These are phyloP conservation scores for Balamuthia mandrillaris DNA, from an alignment of 208 protist species.

Conservation along the genomic window DNA sequence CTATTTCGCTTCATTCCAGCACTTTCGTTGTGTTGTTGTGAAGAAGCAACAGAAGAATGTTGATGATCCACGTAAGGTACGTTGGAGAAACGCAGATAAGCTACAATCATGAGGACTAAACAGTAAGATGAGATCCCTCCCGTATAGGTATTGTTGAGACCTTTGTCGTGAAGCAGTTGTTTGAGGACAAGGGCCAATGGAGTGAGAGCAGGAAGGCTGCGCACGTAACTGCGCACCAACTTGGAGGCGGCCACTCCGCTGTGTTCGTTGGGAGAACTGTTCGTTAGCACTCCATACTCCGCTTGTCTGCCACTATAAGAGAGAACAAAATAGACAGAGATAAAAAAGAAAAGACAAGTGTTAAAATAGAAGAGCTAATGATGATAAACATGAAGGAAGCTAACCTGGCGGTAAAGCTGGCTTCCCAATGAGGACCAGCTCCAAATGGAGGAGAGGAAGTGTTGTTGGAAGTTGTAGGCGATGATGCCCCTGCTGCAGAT, in stretches of 20 bases:
- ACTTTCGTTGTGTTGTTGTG: too few species aligned
- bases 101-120: slow-evolving; percentile 28
- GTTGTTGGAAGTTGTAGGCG: neutral
- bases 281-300: too few species aligned
- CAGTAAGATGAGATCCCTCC: slow-evolving; percentile 26
- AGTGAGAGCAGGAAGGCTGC: neutral
- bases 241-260: slow-evolving; percentile 1
- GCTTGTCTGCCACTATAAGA: too few species aligned
- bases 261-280: too few species aligned
- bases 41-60: too few species aligned
- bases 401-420: too few species aligned
- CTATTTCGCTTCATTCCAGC: too few species aligned
- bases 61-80: neutral
- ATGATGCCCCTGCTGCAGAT: neutral
- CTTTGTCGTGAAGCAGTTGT: neutral
- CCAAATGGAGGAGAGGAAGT: neutral
- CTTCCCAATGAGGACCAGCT: too few species aligned
- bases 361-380: too few species aligned
- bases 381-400: too few species aligned
- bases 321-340: too few species aligned
- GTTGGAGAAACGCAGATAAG: slow-evolving; percentile 16
- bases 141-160: slow-evolving; percentile 26
- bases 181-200: slow-evolving; percentile 22
- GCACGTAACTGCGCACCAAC: slow-evolving; percentile 15
- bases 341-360: too few species aligned